These are phyloP conservation scores for Drechslerella dactyloides DNA, from an alignment of 2,329 filamentous ascomycete genomes.

Conservation along the genomic window DNA sequence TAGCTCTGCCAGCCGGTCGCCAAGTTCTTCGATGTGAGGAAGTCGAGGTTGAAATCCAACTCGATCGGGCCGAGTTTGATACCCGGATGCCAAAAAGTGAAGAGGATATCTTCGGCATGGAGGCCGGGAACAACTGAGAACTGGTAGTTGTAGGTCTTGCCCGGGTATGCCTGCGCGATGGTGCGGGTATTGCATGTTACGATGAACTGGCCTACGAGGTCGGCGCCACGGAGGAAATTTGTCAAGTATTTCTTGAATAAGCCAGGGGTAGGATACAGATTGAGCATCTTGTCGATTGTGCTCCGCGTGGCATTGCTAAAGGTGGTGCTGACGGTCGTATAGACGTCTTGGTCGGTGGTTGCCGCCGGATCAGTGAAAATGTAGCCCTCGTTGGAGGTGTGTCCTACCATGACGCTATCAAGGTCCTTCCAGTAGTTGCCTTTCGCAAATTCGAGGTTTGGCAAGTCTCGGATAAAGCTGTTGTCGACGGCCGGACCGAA, in stretches of 20 bases:
- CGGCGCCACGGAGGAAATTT: constrained; percentile 48
- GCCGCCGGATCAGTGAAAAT: constrained; percentile 55
- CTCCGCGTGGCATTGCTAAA: constrained; percentile 50
- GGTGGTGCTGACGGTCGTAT: constrained; percentile 52
- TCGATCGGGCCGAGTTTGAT: constrained; percentile 56
- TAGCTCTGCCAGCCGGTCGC: constrained; percentile 59
- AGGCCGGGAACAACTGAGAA: constrained; percentile 59
- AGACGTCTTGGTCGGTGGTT: constrained; percentile 49
- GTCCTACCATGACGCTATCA: constrained; percentile 56
- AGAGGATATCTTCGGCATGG: constrained; percentile 59
- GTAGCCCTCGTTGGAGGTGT: constrained; percentile 57
- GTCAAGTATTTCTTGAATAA: constrained; percentile 51
- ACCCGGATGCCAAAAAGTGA: constrained; percentile 59
- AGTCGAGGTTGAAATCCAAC: constrained; percentile 57
- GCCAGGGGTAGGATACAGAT: constrained; percentile 51
- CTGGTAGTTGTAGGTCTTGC: constrained; percentile 59
- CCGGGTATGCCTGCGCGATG: constrained; percentile 58
- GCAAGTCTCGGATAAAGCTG: constrained; percentile 56
- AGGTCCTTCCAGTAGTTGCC: constrained; percentile 57
- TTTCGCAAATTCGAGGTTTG: constrained; percentile 56
- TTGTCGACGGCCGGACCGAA: constrained; percentile 58
- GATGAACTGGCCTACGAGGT: constrained; percentile 52
- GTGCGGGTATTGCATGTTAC: constrained; percentile 58
- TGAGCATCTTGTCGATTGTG: constrained; percentile 23
- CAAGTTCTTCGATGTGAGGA: constrained; percentile 54